phyloP scores from a whole-genome alignment of 192 early-diverging fungal genomes.

The Coemansia sp. region DNA sequence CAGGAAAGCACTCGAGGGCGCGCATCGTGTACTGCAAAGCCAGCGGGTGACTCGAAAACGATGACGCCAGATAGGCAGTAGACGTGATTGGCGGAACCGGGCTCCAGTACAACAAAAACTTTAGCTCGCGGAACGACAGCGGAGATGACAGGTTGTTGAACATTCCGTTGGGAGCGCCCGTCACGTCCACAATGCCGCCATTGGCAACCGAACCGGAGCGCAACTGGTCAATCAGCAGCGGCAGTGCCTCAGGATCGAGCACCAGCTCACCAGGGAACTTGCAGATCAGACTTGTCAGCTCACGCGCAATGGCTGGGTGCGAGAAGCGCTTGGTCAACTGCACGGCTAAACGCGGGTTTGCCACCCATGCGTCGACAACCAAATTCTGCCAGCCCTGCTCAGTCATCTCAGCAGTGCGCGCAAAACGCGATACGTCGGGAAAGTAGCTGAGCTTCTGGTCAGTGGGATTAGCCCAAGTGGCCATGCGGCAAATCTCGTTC shows the following conservation, averaged over 20 bases:
- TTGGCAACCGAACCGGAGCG: not conserved
- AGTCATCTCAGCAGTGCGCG: constrained; percentile 42
- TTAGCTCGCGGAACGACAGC: constrained; percentile 50
- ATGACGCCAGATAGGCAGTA: constrained; percentile 72
- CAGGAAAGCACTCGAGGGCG: constrained; percentile 82
- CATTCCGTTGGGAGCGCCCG: constrained; percentile 25
- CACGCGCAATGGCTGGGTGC: constrained; percentile 63
- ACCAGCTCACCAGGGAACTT: constrained; percentile 67
- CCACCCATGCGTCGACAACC: constrained; percentile 79
- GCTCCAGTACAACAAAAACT: constrained; percentile 86
- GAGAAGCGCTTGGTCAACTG: constrained; percentile 76
- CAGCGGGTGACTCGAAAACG: constrained; percentile 77
- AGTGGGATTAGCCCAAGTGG: constrained; percentile 81
- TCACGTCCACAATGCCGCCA: not conserved
- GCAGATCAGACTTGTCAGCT: constrained; percentile 65
- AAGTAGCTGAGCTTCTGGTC: constrained; percentile 44
- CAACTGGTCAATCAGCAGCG: constrained; percentile 68
- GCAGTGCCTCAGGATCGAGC: constrained; percentile 69
- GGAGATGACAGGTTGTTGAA: constrained; percentile 25
- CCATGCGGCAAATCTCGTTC: constrained; percentile 81
- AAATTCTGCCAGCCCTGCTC: constrained; percentile 73
- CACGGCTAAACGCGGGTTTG: constrained; percentile 79
- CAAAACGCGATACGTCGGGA: constrained; percentile 38
- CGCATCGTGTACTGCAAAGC: constrained; percentile 94
- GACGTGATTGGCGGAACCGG: constrained; percentile 90